Percentiles rank a stretch among this genome's conserved stretches.
Conservation (phyloP, 2,329 filamentous ascomycete species). For the Epichloe coenophiala region DNA sequence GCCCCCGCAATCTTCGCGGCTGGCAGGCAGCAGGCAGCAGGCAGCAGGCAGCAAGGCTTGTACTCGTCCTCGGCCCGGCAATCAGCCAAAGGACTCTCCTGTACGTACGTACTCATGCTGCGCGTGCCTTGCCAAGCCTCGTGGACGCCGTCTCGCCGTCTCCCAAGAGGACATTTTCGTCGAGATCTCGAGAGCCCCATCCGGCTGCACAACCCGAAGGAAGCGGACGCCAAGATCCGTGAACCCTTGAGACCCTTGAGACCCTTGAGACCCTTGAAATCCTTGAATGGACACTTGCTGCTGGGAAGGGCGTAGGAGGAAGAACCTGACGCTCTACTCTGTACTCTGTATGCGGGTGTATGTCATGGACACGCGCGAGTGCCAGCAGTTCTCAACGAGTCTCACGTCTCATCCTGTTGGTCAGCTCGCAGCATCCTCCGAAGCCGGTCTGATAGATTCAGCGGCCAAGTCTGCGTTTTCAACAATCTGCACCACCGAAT, state of each 20-base stretch:
- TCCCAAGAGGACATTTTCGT: slow-evolving; percentile 11
- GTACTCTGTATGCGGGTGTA: slow-evolving; percentile 23
- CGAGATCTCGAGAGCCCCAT: slow-evolving; percentile 14
- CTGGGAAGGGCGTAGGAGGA: slow-evolving; percentile 17
- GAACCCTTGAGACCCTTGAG: slow-evolving; percentile 6
- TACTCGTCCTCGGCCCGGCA: too few species aligned
- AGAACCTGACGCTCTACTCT: not conserved
- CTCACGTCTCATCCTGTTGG: slow-evolving; percentile 23
- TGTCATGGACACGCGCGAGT: slow-evolving; percentile 37
- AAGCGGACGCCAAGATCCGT: slow-evolving; percentile 18
- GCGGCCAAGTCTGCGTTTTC: slow-evolving; percentile 47
- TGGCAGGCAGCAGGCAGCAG: not conserved
- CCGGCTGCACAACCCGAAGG: slow-evolving; percentile 12
- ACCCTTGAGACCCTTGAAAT: slow-evolving; percentile 1
- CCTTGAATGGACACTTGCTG: slow-evolving; percentile 17
- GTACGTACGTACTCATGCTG: too few species aligned
- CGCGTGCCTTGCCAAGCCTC: not conserved
- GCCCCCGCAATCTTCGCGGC: not conserved
- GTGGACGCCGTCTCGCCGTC: not conserved
- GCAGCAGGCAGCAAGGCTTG: not conserved
- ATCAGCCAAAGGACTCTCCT: not conserved
- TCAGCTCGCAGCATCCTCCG: slow-evolving; percentile 15
- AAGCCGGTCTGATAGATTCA: slow-evolving; percentile 34
- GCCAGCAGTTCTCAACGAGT: slow-evolving; percentile 23
- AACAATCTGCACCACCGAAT: slow-evolving; percentile 43